Evolutionary conservation across 2,329 filamentous ascomycete genomes (phyloP).

Genomic region (Fusarium verticillioides): DNA sequence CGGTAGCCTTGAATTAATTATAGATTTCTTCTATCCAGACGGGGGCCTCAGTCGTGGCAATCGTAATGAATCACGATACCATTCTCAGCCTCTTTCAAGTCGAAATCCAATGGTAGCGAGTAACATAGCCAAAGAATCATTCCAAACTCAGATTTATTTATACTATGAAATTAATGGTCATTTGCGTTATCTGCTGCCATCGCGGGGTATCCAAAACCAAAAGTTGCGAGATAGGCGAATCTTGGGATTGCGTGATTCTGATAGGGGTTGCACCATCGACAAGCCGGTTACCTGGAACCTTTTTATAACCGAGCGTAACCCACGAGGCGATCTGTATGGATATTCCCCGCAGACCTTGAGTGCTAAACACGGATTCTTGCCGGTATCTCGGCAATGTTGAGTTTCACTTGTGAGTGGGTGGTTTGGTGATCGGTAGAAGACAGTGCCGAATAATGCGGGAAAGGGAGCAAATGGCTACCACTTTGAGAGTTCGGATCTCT

Average conservation of each 20-base stretch:
- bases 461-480: accelerated
- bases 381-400: background rate
- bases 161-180: no score
- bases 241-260: constrained; percentile 39
- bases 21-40: no score
- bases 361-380: background rate
- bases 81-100: accelerated
- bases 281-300: background rate
- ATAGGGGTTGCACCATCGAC: constrained; percentile 41
- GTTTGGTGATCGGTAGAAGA: background rate
- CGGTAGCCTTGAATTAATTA: no score
- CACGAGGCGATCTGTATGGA: background rate
- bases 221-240: constrained; percentile 3
- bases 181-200: background rate
- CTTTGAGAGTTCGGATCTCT: accelerated
- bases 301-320: background rate
- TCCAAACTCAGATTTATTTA: no score
- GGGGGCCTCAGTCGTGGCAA: accelerated
- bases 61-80: accelerated
- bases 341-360: background rate
- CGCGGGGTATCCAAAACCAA: background rate
- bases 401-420: background rate
- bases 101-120: accelerated
- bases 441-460: background rate
- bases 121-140: no score